phyloP scores from a whole-genome alignment of 148 eudicot species.

The Fallopia convolvulus region DNA sequence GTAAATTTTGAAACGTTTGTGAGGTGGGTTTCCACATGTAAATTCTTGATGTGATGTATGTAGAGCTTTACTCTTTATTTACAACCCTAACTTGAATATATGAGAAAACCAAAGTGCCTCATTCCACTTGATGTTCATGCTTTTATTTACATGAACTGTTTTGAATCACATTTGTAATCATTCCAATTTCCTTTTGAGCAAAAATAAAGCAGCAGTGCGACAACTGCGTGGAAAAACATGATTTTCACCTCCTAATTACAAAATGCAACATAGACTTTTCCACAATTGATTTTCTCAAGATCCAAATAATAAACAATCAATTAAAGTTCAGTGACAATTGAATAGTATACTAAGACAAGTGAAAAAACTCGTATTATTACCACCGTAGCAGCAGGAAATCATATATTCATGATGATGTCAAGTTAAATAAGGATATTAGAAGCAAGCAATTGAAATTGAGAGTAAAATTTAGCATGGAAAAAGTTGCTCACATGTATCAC shows the following conservation, averaged over 20 bases:
- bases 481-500: conserved; percentile 89
- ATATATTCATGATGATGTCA: background rate
- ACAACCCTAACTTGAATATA: background rate
- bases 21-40: background rate
- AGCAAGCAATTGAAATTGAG: background rate
- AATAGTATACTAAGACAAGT: background rate
- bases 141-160: conserved; percentile 5
- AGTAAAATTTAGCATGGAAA: background rate
- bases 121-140: conserved; percentile 8
- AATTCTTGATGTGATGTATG: background rate
- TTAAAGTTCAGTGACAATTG: background rate
- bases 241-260: background rate
- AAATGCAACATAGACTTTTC: background rate
- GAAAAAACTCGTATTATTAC: background rate
- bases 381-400: background rate
- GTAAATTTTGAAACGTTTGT: background rate
- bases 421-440: background rate
- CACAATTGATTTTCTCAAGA: background rate
- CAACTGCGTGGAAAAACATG: background rate
- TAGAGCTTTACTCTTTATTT: conserved; percentile 2
- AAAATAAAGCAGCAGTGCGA: background rate
- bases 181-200: background rate
- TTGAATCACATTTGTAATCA: conserved; percentile 7
- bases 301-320: background rate
- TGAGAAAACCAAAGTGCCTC: background rate